Evolutionary conservation across 768 basidiomycete species (phyloP), one percentile per base, ranked within the genome.

Genomic region (Phlebiopsis gigantea): DNA sequence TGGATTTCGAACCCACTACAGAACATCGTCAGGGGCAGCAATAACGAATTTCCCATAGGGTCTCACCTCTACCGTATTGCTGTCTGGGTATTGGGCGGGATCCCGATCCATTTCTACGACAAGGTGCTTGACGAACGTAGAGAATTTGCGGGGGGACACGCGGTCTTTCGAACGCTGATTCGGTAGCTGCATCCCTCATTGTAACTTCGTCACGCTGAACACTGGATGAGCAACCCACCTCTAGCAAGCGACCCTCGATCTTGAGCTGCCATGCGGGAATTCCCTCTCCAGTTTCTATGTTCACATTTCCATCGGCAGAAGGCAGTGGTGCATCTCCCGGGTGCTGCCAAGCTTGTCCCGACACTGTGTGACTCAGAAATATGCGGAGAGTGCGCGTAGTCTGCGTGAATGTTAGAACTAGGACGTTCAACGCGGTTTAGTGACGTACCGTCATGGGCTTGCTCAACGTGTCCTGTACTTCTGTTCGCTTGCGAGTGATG

Each of bases 251-350:
- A 1, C 94, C 94, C 62, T 98, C 95, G 41, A 97, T 79, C 68
- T 83, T 88, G 57, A 98, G 76, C 34, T 82, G 78, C 93, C 93
- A 98, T 0, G 91, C 89, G 4, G 94, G 90, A 44, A 95, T 87
- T 1, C 90, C 90, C 63, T 92, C 86, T 9, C 93, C 93, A 0
- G 89, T 92, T 59, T 93, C 90, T 54, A 90, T 80, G 64, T 84
- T 84, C 70, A 66, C 73, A 48, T 24, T 79, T 7, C 72, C 70
- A 0, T 78, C 76, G 0, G 76, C 66, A 39, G 34, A 39, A 9
- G 34, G 34, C 21, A 73, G 69, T 3, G 26, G 30, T 2, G 46
- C 60, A n/a, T 31, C 50, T 19, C 46, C 56, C 3, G 79, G 78
- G 6, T 77, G 79, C 66, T 97, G 93, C 94, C 94, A 96, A 3